phyloP scores from a whole-genome alignment of 805 yeast genomes.

The Sungouiozyma ichnusensis region DNA sequence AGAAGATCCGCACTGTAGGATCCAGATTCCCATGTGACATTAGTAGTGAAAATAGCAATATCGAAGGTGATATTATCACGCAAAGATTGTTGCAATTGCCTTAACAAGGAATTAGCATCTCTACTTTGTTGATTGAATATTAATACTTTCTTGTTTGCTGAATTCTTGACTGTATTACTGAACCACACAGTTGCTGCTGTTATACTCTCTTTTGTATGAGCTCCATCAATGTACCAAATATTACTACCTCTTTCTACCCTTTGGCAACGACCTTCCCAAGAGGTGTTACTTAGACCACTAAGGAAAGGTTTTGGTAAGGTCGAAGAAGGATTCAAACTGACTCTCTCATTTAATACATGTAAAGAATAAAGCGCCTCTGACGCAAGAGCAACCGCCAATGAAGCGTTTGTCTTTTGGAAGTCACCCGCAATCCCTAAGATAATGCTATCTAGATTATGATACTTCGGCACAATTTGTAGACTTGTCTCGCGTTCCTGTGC shows the following conservation, averaged over 20 bases:
- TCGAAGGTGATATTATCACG: conserved; percentile 40
- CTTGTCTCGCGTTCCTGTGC: conserved; percentile 53
- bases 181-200: conserved; percentile 81
- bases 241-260: conserved; percentile 37
- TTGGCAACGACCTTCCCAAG: conserved; percentile 98
- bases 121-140: conserved; percentile 92
- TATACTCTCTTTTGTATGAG: conserved; percentile 86
- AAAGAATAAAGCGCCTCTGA: conserved; percentile 45
- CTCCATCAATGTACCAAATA: conserved; percentile 90
- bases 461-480: conserved; percentile 42
- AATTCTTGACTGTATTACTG: conserved; percentile 16
- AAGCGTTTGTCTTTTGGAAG: conserved; percentile 78
- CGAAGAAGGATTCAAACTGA: conserved; percentile 7
- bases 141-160: conserved; percentile 36
- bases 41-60: conserved; percentile 77
- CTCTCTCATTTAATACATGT: conserved; percentile 30
- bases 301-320: conserved; percentile 39
- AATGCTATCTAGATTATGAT: conserved; percentile 29
- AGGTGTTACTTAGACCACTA: conserved; percentile 52
- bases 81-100: conserved; percentile 5
- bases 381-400: conserved; percentile 70
- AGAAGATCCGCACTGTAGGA: conserved; percentile 70
- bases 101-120: conserved; percentile 60
- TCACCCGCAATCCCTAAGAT: conserved; percentile 71
- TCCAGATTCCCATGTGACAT: conserved; percentile 84